Conservation (phyloP, 805 yeast species). For the Saccharomycopsis sp. region DNA sequence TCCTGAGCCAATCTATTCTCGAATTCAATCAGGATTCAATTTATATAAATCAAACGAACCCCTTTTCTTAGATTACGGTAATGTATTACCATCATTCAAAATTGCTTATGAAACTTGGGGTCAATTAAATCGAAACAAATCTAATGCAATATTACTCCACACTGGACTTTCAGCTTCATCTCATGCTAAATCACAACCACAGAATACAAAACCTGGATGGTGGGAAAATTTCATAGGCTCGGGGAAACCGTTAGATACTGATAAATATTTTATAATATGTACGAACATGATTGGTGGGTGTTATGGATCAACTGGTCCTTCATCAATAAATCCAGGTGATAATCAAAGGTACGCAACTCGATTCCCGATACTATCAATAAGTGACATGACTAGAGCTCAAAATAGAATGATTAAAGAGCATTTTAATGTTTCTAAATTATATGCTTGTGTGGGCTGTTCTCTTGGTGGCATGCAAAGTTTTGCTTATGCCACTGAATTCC, state of each 20-base stretch:
- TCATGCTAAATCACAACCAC: constrained; percentile 77
- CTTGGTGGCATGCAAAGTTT: constrained; percentile 99
- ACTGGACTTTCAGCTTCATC: constrained; percentile 93
- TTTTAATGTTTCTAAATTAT: constrained; percentile 55
- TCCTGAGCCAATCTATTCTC: constrained; percentile 81
- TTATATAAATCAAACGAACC: constrained; percentile 49
- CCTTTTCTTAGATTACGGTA: constrained; percentile 75
- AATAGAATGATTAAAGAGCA: constrained; percentile 55
- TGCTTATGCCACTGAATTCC: constrained; percentile 80
- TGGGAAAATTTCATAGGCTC: constrained; percentile 95
- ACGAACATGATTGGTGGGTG: constrained; percentile 93
- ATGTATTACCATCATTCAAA: constrained; percentile 61
- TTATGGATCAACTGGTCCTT: constrained; percentile 92
- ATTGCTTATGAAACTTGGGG: constrained; percentile 98
- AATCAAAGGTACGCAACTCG: constrained; percentile 69
- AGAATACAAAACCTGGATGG: constrained; percentile 78
- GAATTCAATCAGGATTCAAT: constrained; percentile 62
- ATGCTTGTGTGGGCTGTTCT: constrained; percentile 83
- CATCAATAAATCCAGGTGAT: constrained; percentile 67
- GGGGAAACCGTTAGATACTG: constrained; percentile 63
- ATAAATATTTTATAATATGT: constrained; percentile 76
- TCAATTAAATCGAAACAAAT: constrained; percentile 46
- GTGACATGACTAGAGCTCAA: constrained; percentile 91
- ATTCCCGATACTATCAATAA: constrained; percentile 78
- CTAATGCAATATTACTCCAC: constrained; percentile 75